Percentiles rank a stretch among this genome's conserved stretches.
phyloP scores from a whole-genome alignment of 495 filamentous ascomycete genomes.

The Aspergillus hancockii region DNA sequence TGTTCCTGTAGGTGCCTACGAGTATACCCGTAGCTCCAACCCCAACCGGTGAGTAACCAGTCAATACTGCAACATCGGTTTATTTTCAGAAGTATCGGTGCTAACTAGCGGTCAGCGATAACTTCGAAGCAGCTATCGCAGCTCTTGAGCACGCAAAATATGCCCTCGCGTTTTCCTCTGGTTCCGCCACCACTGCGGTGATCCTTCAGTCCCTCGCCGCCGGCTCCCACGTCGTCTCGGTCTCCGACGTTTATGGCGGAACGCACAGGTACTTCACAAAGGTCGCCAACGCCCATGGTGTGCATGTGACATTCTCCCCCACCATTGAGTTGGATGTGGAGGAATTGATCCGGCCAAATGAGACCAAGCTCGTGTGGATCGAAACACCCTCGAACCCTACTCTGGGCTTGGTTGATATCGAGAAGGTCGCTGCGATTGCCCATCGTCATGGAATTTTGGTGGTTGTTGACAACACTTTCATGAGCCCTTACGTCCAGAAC shows the following conservation, averaged over 20 bases:
- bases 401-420: conserved; percentile 86
- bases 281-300: conserved; percentile 91
- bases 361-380: conserved; percentile 97
- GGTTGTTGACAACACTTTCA: conserved; percentile 98
- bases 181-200: conserved; percentile 88
- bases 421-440: conserved; percentile 74
- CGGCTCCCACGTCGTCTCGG: conserved; percentile 91
- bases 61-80: not conserved
- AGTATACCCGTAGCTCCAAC: conserved; percentile 90
- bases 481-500: conserved; percentile 95
- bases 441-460: conserved; percentile 89
- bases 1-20: conserved; percentile 79
- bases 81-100: not conserved
- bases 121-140: conserved; percentile 90
- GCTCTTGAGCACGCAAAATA: conserved; percentile 90
- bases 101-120: conserved; percentile 54
- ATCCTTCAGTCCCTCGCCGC: conserved; percentile 91
- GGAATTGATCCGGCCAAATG: conserved; percentile 72
- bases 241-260: conserved; percentile 96
- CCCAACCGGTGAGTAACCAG: conserved; percentile 69
- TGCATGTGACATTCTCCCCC: conserved; percentile 90
- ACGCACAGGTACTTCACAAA: conserved; percentile 99
- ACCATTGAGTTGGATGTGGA: conserved; percentile 84
- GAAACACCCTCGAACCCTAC: conserved; percentile 95
- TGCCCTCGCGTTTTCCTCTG: conserved; percentile 92